Base-by-base conservation (phyloP, 2,329 filamentous ascomycete species). In the Ascochyta fabae region DNA sequence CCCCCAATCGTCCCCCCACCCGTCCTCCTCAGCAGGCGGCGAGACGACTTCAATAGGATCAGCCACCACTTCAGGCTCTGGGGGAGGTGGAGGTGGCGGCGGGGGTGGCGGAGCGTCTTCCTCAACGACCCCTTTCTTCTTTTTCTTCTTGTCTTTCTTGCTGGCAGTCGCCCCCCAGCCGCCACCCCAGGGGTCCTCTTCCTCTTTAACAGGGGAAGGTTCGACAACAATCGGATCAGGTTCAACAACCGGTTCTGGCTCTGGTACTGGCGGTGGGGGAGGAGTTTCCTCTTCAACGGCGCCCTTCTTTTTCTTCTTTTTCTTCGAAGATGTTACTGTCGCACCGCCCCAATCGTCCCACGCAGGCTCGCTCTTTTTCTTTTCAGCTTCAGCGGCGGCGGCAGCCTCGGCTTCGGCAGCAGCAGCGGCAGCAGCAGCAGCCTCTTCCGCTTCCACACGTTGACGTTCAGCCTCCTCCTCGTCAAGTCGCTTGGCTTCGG, bases 291-390 rank as follows among this genome's bases (percentile, higher is more conserved):
- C 65, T 34, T 57, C 62, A n/a, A 54, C 53, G 3, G 58, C 63
- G 24, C 49, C 64, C 66, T 57, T 62, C 48, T 59, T 62, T 8
- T 58, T 75, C 47, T 76, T 78, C 64, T 78, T 79, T 56, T 75
- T 73, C 52, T 71, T 67, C 24, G 59, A 51, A 47, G 54, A 47
- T 4, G 67, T 67, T 65, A 69, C 71, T 7, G 59, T 16, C 15
- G 48, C 50, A 39, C 26, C 49, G 15, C 53, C 56, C 55, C 56
- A 63, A 34, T 67, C 66, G 40, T 64, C 68, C 69, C 67, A 74
- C 22, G 71, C 62, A 54, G 78, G 74, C n/a, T 74, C 74, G 15
- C 62, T 62, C 48, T 68, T 72, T 56, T 72, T 74, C 27, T 70
- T 64, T 47, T 65, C 60, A 5, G 57, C 64, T 55, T 61, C 64